Conservation (phyloP, 1,139 yeast genomes). For the Debaryomyces psychrophilus region DNA sequence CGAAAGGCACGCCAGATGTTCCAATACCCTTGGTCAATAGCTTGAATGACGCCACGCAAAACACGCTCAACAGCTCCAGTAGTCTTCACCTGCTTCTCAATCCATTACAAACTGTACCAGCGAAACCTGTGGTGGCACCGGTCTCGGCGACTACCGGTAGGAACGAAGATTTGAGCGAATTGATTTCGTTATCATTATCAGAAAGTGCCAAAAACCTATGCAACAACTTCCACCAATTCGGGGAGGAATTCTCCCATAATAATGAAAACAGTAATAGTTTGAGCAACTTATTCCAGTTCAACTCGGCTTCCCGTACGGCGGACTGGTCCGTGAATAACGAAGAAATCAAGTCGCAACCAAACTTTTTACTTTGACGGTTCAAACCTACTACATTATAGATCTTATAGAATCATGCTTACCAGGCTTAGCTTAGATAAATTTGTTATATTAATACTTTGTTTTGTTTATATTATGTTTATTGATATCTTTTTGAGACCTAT, state of each 20-base stretch:
- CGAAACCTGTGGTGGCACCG: conserved; percentile 23
- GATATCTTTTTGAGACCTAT: not conserved
- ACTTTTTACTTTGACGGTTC: conserved; percentile 8
- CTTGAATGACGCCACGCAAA: not conserved
- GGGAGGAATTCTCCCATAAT: conserved; percentile 27
- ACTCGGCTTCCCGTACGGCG: conserved; percentile 9
- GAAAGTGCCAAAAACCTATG: conserved; percentile 32
- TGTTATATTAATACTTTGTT: not conserved
- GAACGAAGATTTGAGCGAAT: conserved; percentile 15
- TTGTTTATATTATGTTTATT: not conserved
- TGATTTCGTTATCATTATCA: conserved; percentile 19
- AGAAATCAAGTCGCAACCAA: conserved; percentile 8
- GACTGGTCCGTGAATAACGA: conserved; percentile 11
- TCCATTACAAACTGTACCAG: conserved; percentile 4
- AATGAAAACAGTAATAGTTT: conserved; percentile 25
- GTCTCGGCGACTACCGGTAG: conserved; percentile 14
- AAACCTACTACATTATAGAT: not conserved
- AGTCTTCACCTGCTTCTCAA: not conserved
- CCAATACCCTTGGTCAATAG: not conserved
- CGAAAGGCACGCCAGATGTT: conserved; percentile 1
- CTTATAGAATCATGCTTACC: not conserved
- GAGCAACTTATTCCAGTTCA: conserved; percentile 34
- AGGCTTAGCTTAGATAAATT: not conserved
- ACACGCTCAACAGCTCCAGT: not conserved
- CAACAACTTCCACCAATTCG: conserved; percentile 34